A percentile compares a stretch with the other conserved stretches of the same genome.
phyloP scores from a whole-genome alignment of 78 protist genomes.

The Dictyostelium purpureum region DNA sequence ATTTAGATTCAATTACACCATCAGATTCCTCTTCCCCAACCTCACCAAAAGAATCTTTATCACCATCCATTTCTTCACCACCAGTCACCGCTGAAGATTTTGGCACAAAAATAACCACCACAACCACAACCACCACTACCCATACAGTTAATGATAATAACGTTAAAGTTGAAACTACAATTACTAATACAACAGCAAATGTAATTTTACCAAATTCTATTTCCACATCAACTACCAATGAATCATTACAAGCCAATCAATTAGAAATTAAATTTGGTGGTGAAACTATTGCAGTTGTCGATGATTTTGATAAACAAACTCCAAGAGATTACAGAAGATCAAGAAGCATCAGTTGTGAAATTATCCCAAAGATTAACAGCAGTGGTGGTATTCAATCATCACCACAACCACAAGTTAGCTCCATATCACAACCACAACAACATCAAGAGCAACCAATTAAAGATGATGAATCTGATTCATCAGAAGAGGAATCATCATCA shows the following conservation, averaged over 20 bases:
- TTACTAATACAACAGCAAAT: not conserved
- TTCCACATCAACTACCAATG: not conserved
- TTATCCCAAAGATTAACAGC: not conserved
- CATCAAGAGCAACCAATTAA: not conserved
- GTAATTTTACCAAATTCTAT: not conserved
- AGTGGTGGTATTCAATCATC: not conserved
- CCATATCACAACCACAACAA: not conserved
- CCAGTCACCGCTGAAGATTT: not conserved
- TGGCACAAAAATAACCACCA: conserved; percentile 1
- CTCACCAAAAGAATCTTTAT: too few relatives aligned
- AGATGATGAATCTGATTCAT: not conserved
- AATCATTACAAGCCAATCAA: not conserved
- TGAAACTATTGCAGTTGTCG: not conserved
- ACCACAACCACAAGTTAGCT: not conserved
- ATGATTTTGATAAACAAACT: not conserved
- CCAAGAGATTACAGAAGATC: conserved; percentile 41
- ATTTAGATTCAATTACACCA: not conserved
- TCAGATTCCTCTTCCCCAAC: not conserved
- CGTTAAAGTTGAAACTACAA: not conserved
- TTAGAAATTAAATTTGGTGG: not conserved
- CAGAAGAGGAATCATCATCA: conserved; percentile 12
- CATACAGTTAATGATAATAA: not conserved
- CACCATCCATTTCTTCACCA: not conserved
- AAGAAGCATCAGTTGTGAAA: conserved; percentile 22
- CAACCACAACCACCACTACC: not conserved